phyloP scores from a whole-genome alignment of 345 rosid species.

The Ceriops tagal region DNA sequence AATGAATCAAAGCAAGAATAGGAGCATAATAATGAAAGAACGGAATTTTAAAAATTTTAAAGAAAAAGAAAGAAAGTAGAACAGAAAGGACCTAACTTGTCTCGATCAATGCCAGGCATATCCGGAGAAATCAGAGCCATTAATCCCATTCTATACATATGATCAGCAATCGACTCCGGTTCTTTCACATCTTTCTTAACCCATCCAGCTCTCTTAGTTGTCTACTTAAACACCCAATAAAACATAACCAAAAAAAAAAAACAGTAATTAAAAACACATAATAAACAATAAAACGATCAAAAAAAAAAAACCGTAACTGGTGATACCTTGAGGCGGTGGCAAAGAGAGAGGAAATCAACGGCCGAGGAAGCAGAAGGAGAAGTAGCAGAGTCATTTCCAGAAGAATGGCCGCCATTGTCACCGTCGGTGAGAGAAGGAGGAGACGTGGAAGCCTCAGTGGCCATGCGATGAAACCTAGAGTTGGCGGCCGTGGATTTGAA shows the following conservation, averaged over 20 bases:
- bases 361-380: conserved; percentile 54
- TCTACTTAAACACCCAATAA: conserved; percentile 33
- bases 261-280: neutral
- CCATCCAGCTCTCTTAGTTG: conserved; percentile 95
- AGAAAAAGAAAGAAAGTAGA: neutral
- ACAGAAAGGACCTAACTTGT: conserved; percentile 47
- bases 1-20: neutral
- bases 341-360: conserved; percentile 84
- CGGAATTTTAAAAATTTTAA: too few relatives aligned
- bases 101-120: conserved; percentile 76
- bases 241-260: neutral
- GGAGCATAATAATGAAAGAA: neutral
- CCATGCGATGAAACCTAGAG: conserved; percentile 41
- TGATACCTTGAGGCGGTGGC: conserved; percentile 80
- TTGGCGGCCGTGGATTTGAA: conserved; percentile 30
- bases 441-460: conserved; percentile 41
- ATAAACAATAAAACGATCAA: neutral
- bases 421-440: conserved; percentile 36
- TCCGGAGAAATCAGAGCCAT: conserved; percentile 79
- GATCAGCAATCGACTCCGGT: conserved; percentile 90
- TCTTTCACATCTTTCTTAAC: conserved; percentile 58
- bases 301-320: neutral
- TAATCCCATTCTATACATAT: conserved; percentile 94
- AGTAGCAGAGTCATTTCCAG: conserved; percentile 15
- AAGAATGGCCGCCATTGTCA: conserved; percentile 22